Evolutionary conservation across 306 rosid species (phyloP), one percentile per base, ranked within the genome.

Genomic region (Lathyrus oleraceus): DNA sequence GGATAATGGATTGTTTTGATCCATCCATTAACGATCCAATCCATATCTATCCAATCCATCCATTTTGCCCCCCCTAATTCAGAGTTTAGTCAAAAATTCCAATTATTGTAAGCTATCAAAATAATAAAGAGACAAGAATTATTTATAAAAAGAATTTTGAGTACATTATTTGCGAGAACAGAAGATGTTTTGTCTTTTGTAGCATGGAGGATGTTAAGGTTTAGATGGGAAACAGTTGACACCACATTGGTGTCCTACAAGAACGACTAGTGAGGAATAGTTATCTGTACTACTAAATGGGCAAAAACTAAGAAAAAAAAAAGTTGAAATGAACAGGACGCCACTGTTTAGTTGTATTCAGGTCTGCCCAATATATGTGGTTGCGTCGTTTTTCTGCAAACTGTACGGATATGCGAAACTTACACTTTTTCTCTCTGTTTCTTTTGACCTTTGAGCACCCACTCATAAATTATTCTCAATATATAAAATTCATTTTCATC

Each of bases 181-280:
- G 16, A 67, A 66, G n/a, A 61, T 38, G 8, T 44, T 17, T 39
- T 39, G 43, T 72, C 30, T 67, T 78, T 72, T 71, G 48, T 42
- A 69, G 74, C 28, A 65, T 25, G 73, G 69, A 56, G 30, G 21
- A 20, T 58, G 82, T 66, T 79, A 67, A 52, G 79, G 79, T 79
- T 78, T 79, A 67, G 71, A 73, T 30, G 57, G 57, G 27, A 67
- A 56, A 73, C 75, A 79, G 75, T 73, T 64, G 40, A 49, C 11
- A 61, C 71, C 78, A 79, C 67, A 67, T 56, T 4, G 27, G 10
- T 61, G 75, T 49, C 78, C 52, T 67, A 65, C 25, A 64, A 9
- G 45, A 2, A n/a, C n/a, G n/a, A 32, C 40, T 15, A 36, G 3
- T 30, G 10, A 54, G 25, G 67, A 2, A 58, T 12, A 10, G 48